Conservation (phyloP, 108 stramenopile species). For the Nitzschia sp. region DNA sequence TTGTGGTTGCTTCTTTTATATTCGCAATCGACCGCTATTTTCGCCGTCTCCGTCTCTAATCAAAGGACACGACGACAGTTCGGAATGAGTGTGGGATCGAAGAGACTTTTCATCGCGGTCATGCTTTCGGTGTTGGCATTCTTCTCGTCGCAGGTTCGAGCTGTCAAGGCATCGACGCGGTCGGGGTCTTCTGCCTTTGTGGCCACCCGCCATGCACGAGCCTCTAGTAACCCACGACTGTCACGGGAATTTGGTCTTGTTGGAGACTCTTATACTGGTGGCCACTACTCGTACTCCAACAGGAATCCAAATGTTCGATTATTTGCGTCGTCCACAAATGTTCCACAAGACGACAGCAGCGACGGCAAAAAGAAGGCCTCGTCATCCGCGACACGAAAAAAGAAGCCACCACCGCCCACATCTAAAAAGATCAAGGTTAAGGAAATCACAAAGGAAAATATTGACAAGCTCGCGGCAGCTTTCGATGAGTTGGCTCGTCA, state of each 20-base stretch:
- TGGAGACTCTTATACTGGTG: too few relatives aligned
- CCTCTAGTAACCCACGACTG: too few relatives aligned
- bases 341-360: too few relatives aligned
- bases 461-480: constrained; percentile 52
- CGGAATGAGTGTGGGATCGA: not conserved
- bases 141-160: constrained; percentile 1
- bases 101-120: not conserved
- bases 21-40: too few relatives aligned
- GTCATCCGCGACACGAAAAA: not conserved
- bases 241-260: too few relatives aligned
- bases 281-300: too few relatives aligned
- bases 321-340: too few relatives aligned
- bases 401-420: not conserved
- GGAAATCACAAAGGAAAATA: constrained; percentile 18
- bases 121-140: not conserved
- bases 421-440: constrained; percentile 21
- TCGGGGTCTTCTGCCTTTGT: not conserved
- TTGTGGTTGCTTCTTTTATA: too few relatives aligned
- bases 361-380: not conserved
- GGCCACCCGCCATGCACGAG: not conserved
- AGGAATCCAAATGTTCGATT: too few relatives aligned
- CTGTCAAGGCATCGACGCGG: not conserved
- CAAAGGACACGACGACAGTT: too few relatives aligned
- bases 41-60: too few relatives aligned
- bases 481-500: constrained; percentile 86